Evolutionary conservation across 371 early-diverging fungal species (phyloP), one percentile per base, ranked within the genome.

Genomic region (Blyttiomyces sp.): DNA sequence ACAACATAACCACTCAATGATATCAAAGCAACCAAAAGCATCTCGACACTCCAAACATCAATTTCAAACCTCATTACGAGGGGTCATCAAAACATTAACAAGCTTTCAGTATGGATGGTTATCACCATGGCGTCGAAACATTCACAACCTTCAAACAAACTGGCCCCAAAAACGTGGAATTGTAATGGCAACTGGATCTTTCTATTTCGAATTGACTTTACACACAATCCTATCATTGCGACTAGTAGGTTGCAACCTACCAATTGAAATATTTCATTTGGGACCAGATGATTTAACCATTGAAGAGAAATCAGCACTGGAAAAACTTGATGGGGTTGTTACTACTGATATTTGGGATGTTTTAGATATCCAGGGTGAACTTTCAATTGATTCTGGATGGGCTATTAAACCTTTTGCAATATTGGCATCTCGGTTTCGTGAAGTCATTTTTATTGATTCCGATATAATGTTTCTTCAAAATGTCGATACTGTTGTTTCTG

Each of bases 391-490:
- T 3, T 84, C 82, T 1, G 64, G 64, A 16, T 88, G 87, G 87
- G 71, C 81, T 26, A 71, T 86, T 42, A 88, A 89, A 44, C 83
- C 87, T 0, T 89, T 78, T 86, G 84, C 64, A 34, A 71, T 88
- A 24, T 60, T 88, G 52, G 85, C 84, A 5, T 85, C 86, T 7
- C 66, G 70, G 13, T 90, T 90, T 60, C 54, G 59, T 5, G 82
- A 88, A 34, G 82, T 83, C 26, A 84, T 89, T 44, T 72, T 90
- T 57, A 73, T 88, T 66, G 89, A 91, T 68, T 86, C 89, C 1
- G 91, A 91, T 56, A 84, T 75, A 2, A 77, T 85, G 42, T 85
- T 87, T 69, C 73, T 89, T 59, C 76, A 84, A 58, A 68, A 76
- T 26, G 88, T 89, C 0, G 80, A 73, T 3, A 59, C 56, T 0